Evolutionary conservation across 2,329 filamentous ascomycete genomes (phyloP), one percentile per base, ranked within the genome.

Genomic region (Alternaria sp.): DNA sequence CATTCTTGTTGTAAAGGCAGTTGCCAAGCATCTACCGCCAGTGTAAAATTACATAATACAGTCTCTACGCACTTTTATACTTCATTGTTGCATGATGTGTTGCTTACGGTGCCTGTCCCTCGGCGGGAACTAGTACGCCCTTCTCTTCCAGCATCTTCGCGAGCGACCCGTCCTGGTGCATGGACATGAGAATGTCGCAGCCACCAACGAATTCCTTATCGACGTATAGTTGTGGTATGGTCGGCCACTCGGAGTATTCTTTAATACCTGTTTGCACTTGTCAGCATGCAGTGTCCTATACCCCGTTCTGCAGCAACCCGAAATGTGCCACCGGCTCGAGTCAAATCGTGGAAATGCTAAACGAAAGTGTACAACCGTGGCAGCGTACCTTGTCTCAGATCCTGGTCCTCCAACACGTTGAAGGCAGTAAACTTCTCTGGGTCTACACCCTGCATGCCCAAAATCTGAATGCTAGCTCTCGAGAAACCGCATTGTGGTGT

Each of bases 171-270:
- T 92, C 96, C 80, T 97, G 91, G 81, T 98, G 94, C 95, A 99
- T 98, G 2, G 90, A 90, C 77, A 98, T 90, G 70, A 99, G 79
- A 65, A 99, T 99, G 79, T 99, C 95, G 77, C 93, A 97, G n/a
- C 95, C 95, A 54, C 95, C 95, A 45, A 99, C 84, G 76, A 99
- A 99, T 77, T 99, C 94, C 81, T 94, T 94, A 63, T 96, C 88
- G 51, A 99, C 84, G 80, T 98, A 99, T 17, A 99, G 85, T 79
- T 99, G 95, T 6, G 95, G 95, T 76, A 99, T 98, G 21, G 95
- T 99, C 13, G 95, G 95, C 95, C 95, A 99, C 77, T 98, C 95
- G 2, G 93, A 97, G 83, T 95, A 99, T 80, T 99, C 94, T 82
- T 99, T 99, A 82, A 99, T 97, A 51, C 95, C 94, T 93, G 66